Base-by-base conservation (phyloP, 2,329 filamentous ascomycete species). In the Ophiocordyceps unilateralis region DNA sequence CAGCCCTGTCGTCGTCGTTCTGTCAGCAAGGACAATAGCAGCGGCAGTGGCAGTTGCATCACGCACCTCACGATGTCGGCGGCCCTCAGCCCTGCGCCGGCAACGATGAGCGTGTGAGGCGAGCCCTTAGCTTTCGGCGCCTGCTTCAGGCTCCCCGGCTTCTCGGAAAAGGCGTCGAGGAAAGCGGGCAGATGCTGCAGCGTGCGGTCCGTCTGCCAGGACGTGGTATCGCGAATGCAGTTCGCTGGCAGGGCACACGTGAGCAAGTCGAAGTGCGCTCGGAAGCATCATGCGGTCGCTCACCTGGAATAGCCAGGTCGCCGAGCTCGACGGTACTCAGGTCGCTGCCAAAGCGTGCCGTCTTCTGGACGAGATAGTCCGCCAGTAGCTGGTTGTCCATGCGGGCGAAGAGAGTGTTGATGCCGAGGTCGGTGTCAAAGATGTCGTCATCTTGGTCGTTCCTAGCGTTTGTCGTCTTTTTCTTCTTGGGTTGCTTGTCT, bases 21-120 rank as follows among this genome's bases (percentile, higher is more conserved):
- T 32, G 26, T 19, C 28, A 34, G 8, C 12, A 8, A 36, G 22
- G 15, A 17, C 32, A 15, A 23, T n/a, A n/a, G 15, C n/a, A 24
- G 22, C n/a, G 21, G 24, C 14, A 9, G 32, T 19, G 19, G 12
- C 19, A 14, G 12, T 14, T 7, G 10, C 7, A 20, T 12, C 7
- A 15, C 40, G 19, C 65, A 82, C 78, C 81, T 75, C 23, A 83
- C 79, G 40, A 95, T 64, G 55, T 96, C 84, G 15, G 89, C 87
- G 5, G 91, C 87, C 53, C 91, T 72, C 44, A 95, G 67, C 0
- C 86, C 91, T 6, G 88, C 86, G 9, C 77, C 76, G 12, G 88
- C 78, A n/a, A 98, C 74, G 30, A 98, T 76, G 43, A 98, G 70
- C 1, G 89, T 96, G 59, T 96, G 91, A 26, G 83, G 83, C 1